Base-by-base conservation (phyloP, 2,329 filamentous ascomycete genomes). In the Sporothrix luriei region DNA sequence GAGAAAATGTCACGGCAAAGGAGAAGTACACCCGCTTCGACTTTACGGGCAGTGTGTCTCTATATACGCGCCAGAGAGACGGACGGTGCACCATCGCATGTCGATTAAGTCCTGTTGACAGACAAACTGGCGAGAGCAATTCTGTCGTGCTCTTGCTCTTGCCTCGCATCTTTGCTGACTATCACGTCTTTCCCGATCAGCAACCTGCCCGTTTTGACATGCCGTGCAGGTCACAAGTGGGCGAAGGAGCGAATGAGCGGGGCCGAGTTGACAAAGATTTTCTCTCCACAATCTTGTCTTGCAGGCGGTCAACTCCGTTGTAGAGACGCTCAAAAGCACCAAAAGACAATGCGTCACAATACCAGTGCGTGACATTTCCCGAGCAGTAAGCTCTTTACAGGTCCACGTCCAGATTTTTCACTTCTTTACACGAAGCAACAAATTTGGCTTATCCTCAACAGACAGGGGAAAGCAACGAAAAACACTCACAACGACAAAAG, bases 291-390 rank as follows among this genome's bases (percentile, higher is more conserved):
- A 33, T 48, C 43, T 19, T 19, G 13, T 52, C 43, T 65, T 52
- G 26, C 46, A 29, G 48, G 29, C 62, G 29, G 48, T 66, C 62
- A 52, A 40, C n/a, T 54, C 62, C 48, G 62, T 66, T 54, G 52
- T 66, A 24, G 11, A 16, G 33, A 38, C 33, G 6, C 33, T 9
- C 19, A 59, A 40, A 38, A n/a, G 26, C 51, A 10, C 51, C 51
- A 24, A n/a, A 26, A 55, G 29, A 55, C 10, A 26, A 24, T 46
- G 29, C 11, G 24, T 14, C 21, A 40, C 29, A 9, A 40, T 55
- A 11, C 51, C 24, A 33, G 16, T 19, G 54, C 54, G 33, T 33
- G 9, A 7, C 33, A 59, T 29, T 19, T 59, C 55, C 33, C 55
- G 55, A 61, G 55, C 55, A 40, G 55, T 33, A 40, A 24, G 33